These are phyloP conservation scores for Calonectria pseudoreteaudii DNA, from an alignment of 2,329 filamentous ascomycete genomes.

Conservation along the genomic window DNA sequence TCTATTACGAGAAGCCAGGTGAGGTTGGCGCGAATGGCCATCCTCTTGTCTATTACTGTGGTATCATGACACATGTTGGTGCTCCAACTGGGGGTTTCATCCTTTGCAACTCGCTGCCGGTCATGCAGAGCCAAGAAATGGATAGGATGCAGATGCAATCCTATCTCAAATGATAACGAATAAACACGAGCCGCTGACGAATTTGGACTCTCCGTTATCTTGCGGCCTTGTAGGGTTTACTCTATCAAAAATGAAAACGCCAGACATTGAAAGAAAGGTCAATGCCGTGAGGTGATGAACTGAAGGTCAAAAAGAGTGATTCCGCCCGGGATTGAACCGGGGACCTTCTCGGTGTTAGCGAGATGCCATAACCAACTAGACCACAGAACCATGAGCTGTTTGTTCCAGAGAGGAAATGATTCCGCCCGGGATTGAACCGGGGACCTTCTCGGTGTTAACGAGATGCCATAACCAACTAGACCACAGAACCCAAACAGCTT, in stretches of 20 bases:
- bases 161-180: neutral
- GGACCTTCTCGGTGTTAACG: constrained; percentile 4
- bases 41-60: neutral
- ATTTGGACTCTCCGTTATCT: neutral
- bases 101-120: neutral
- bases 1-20: neutral
- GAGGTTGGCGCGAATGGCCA: neutral
- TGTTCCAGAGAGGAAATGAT: neutral
- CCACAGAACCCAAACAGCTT: constrained; percentile 3
- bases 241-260: neutral
- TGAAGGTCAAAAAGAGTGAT: neutral
- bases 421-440: neutral
- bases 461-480: constrained; percentile 8
- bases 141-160: too few species aligned
- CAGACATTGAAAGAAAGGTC: neutral
- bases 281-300: neutral
- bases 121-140: neutral
- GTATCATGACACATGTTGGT: neutral
- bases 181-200: neutral
- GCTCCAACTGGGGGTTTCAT: neutral
- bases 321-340: constrained; percentile 5
- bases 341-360: constrained; percentile 4
- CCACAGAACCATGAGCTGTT: neutral
- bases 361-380: constrained; percentile 7
- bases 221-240: neutral